Evolutionary conservation across 257 asterid species (phyloP).

Genomic region (Primulina tabacum): DNA sequence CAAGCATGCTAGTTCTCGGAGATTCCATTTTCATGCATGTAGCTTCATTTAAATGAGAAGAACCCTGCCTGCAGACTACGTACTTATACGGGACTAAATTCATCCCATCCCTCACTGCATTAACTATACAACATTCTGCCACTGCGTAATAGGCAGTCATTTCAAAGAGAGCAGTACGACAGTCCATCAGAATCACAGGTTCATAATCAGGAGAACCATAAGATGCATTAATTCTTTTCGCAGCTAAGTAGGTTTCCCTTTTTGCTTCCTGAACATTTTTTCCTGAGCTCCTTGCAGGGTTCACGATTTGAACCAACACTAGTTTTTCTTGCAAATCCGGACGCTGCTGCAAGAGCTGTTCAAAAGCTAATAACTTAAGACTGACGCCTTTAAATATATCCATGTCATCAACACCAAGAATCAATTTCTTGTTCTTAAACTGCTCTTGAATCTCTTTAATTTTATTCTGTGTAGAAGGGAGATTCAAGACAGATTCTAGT

Average conservation of each 20-base stretch:
- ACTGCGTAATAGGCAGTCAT: conserved; percentile 81
- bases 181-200: conserved; percentile 75
- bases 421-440: conserved; percentile 62
- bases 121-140: conserved; percentile 58
- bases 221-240: conserved; percentile 53
- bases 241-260: conserved; percentile 66
- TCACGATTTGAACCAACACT: conserved; percentile 79
- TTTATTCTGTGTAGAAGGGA: conserved; percentile 53
- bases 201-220: conserved; percentile 56
- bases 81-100: too few relatives aligned
- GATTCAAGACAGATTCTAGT: conserved; percentile 66
- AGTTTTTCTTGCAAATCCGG: conserved; percentile 45
- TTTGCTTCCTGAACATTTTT: conserved; percentile 84
- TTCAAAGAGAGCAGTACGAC: conserved; percentile 66
- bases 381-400: conserved; percentile 91
- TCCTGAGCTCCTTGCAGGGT: conserved; percentile 88
- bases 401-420: conserved; percentile 31
- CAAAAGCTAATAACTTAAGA: conserved; percentile 77
- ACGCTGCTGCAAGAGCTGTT: conserved; percentile 58
- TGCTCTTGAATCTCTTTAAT: conserved; percentile 61
- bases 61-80: conserved; percentile 27
- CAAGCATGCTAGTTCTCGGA: conserved; percentile 74
- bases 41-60: conserved; percentile 49
- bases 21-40: conserved; percentile 41
- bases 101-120: too few relatives aligned